These are phyloP conservation scores for Amylostereum chailletii DNA, from an alignment of 1,284 basidiomycete genomes.

Conservation along the genomic window DNA sequence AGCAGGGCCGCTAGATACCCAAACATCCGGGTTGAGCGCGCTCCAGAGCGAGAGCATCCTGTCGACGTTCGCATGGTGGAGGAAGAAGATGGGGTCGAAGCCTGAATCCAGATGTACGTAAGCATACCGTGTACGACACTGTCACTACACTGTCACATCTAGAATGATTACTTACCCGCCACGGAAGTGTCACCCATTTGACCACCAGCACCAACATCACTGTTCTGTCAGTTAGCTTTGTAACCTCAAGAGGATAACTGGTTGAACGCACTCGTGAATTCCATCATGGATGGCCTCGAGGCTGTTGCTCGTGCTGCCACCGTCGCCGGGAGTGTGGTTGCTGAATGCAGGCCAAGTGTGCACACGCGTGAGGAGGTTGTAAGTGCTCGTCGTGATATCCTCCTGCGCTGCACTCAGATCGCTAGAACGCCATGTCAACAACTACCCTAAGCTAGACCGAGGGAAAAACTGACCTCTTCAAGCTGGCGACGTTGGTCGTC, in stretches of 20 bases:
- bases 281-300: slow-evolving; percentile 42
- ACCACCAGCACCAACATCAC: slow-evolving; percentile 29
- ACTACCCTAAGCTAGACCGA: background rate
- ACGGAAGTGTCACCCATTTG: slow-evolving; percentile 33
- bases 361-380: slow-evolving; percentile 30
- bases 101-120: slow-evolving; percentile 16
- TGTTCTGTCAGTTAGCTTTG: too few relatives aligned
- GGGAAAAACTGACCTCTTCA: slow-evolving; percentile 20
- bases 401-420: slow-evolving; percentile 13
- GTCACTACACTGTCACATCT: background rate
- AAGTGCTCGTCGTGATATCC: slow-evolving; percentile 25
- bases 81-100: slow-evolving; percentile 40
- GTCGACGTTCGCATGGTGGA: slow-evolving; percentile 40
- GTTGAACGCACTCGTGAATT: slow-evolving; percentile 24
- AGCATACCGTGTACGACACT: background rate
- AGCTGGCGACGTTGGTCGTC: slow-evolving; percentile 21
- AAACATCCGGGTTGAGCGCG: slow-evolving; percentile 29
- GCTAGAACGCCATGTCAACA: background rate
- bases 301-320: slow-evolving; percentile 31
- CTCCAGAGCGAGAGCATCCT: slow-evolving; percentile 36
- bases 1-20: slow-evolving; percentile 25
- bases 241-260: too few relatives aligned
- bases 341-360: slow-evolving; percentile 35
- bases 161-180: slow-evolving; percentile 19
- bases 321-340: slow-evolving; percentile 30